Evolutionary conservation across 1,139 yeast genomes (phyloP).

Genomic region (Yamadazyma buinensis): DNA sequence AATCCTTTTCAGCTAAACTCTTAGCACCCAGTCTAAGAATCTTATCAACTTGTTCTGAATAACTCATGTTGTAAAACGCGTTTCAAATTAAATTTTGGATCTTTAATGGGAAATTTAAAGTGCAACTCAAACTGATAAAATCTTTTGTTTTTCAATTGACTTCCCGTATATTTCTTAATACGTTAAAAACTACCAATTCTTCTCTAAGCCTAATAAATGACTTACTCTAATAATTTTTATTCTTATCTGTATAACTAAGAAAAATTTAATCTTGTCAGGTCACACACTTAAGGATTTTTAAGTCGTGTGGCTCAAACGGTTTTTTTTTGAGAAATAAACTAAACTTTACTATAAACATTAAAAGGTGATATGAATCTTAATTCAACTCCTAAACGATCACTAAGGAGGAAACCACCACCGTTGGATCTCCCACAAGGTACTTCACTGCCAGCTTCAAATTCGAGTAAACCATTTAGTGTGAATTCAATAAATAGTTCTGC

Average conservation of each 20-base stretch:
- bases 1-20: conserved; percentile 55
- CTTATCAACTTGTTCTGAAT: conserved; percentile 13
- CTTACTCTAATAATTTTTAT: no score
- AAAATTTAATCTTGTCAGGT: no score
- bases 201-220: no score
- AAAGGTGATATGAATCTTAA: neutral
- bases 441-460: neutral
- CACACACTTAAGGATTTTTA: no score
- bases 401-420: conserved; percentile 33
- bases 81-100: no score
- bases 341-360: no score
- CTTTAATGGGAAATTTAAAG: neutral
- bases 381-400: conserved; percentile 16
- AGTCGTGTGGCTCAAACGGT: conserved; percentile 3
- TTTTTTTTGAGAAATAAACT: conserved; percentile 6
- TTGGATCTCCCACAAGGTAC: neutral
- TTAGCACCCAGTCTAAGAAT: conserved; percentile 36
- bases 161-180: no score
- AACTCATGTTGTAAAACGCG: conserved; percentile 8
- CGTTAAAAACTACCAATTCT: no score
- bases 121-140: no score
- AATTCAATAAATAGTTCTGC: neutral
- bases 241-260: no score
- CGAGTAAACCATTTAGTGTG: neutral
- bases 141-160: no score